phyloP scores from a whole-genome alignment of 1,139 yeast species.

The Taphrina wiesneri region DNA sequence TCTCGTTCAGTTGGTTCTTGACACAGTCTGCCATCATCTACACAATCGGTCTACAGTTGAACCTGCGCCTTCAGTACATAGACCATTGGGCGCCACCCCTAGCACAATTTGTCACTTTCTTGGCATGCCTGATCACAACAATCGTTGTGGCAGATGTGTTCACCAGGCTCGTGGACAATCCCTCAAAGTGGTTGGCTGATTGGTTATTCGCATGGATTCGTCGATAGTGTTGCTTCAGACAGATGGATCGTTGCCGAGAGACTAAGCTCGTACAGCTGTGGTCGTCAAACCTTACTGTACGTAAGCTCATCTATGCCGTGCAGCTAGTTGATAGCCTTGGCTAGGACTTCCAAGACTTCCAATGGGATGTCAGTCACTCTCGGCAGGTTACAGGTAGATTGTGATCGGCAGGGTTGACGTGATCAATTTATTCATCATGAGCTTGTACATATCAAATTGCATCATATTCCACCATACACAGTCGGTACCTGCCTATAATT shows the following conservation, averaged over 20 bases:
- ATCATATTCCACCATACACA: background rate
- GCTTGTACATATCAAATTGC: background rate
- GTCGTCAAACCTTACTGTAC: no score
- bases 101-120: constrained; percentile 27
- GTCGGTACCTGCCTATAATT: background rate
- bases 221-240: background rate
- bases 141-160: constrained; percentile 17
- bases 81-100: constrained; percentile 26
- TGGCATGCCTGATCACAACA: constrained; percentile 8
- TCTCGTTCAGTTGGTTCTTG: constrained; percentile 30
- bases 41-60: constrained; percentile 30
- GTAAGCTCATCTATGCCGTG: no score
- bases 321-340: no score
- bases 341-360: no score
- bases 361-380: no score
- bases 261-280: no score
- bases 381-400: background rate
- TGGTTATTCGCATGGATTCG: constrained; percentile 28
- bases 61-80: constrained; percentile 9
- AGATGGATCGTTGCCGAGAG: no score
- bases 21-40: constrained; percentile 26
- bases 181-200: constrained; percentile 30
- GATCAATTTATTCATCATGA: background rate
- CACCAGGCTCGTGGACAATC: constrained; percentile 28
- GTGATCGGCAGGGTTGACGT: background rate